A percentile compares a stretch with the other conserved stretches of the same genome.
These are phyloP conservation scores for Ascochyta lentis DNA, from an alignment of 2,329 filamentous ascomycete species.

Conservation along the genomic window DNA sequence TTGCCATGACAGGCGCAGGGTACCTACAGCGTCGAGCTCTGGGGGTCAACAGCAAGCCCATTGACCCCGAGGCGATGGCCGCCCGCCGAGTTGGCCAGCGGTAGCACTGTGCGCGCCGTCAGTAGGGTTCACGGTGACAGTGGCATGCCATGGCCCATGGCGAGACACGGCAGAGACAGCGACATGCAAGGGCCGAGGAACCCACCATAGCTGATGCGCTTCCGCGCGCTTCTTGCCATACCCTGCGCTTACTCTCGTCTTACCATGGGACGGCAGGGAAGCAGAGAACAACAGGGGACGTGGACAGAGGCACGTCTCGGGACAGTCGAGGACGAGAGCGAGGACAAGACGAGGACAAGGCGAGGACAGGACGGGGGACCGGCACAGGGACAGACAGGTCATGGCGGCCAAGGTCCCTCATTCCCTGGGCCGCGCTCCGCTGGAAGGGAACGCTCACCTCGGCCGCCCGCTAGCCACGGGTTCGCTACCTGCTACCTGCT, in stretches of 20 bases:
- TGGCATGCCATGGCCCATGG: background rate
- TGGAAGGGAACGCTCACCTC: background rate
- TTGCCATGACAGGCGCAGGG: background rate
- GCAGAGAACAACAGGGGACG: background rate
- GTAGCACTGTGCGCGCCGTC: constrained; percentile 63
- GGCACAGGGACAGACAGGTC: background rate
- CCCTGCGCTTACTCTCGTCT: constrained; percentile 26
- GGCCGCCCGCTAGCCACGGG: constrained; percentile 12
- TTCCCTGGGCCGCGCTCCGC: background rate
- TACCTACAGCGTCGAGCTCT: constrained; percentile 80
- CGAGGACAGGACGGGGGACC: background rate
- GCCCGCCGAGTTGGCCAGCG: constrained; percentile 74
- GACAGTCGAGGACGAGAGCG: constrained; percentile 1
- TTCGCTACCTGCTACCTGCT: too few relatives aligned
- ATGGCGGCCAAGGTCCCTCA: constrained; percentile 12
- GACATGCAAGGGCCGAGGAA: constrained; percentile 15
- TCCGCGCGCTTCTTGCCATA: constrained; percentile 61
- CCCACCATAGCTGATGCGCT: constrained; percentile 62
- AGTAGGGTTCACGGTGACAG: background rate
- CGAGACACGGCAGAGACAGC: background rate
- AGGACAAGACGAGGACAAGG: background rate
- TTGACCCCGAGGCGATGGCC: constrained; percentile 95
- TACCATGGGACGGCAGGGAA: constrained; percentile 28
- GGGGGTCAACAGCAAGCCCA: constrained; percentile 84
- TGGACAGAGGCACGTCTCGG: background rate